Evolutionary conservation across 2,329 filamentous ascomycete genomes (phyloP), one percentile per base, ranked within the genome.

Genomic region (Annulohypoxylon truncatum): DNA sequence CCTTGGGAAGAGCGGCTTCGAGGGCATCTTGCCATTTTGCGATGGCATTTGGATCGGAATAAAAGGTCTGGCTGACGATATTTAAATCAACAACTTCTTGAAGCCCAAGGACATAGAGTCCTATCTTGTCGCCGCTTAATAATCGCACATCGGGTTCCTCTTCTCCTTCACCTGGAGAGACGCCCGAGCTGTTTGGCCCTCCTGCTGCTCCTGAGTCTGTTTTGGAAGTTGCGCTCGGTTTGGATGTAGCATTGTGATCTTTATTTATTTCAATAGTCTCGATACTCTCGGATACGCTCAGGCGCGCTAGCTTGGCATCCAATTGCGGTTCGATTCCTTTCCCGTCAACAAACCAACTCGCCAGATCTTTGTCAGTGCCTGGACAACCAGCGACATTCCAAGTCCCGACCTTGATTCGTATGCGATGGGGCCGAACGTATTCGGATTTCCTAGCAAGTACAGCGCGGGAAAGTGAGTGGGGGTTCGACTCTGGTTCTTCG

Each of bases 301-400:
- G 76, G 0, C 86, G 85, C 9, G 87, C 85, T 48, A 95, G 78
- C 15, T 82, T 81, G 57, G 89, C 83, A 64, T 90, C 87, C 48
- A 95, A 78, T 10, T 82, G 80, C 51, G 89, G 84, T 60, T 91
- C 88, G 6, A 94, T 79, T 4, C 92, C 92, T 73, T 91, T 87
- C 13, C 91, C 92, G 9, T 89, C 84, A 6, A 96, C 86, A 77
- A 99, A 97, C 96, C 96, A 99, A 29, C 87, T 88, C 6, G 89
- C 91, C 4, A 99, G 82, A 76, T 98, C 96, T 71, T 93, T 92
- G 78, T 97, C 94, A 0, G 93, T 94, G 22, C 92, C 93, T 10
- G 92, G 89, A 69, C 92, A 90, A 1, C 91, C 90, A 3, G 94
- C 96, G 13, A 97, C 93, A 79, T 99, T 99, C 96, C 96, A 99